Base-by-base conservation (phyloP, 345 rosid species). In the Nasturtium officinale region DNA sequence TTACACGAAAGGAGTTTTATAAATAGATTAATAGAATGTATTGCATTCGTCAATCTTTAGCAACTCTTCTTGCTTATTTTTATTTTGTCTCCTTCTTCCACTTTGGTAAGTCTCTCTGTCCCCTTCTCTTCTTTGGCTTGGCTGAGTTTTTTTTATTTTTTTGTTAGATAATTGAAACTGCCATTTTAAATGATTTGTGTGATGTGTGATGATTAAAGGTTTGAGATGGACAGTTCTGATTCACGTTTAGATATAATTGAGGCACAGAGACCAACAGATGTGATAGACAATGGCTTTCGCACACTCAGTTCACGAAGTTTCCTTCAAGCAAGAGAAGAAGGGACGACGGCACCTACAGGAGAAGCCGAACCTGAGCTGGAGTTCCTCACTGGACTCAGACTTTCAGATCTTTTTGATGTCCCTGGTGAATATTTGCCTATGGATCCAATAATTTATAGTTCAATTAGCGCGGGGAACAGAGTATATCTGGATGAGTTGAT, bases 161-260 rank as follows among this genome's bases (percentile, higher is more conserved):
- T 48, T 48, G 13, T n/a, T n/a, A n/a, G 25, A 4, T 3, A 32
- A 56, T 13, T 30, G 2, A 16, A 57, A 17, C 25, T 30, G 26
- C 32, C 42, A 54, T n/a, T 51, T 17, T 7, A 56, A 32, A 56
- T 7, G 0, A 32, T 30, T 16, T n/a, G n/a, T n/a, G n/a, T n/a
- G n/a, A n/a, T 32, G 9, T 52, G 51, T n/a, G 3, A 15, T 33
- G 47, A 51, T 13, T 57, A 26, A 3, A 60, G 67, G 40, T 33
- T 38, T 50, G 18, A 25, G 16, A 72, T 72, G 61, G 59, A 61
- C 4, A 1, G 11, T 40, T 72, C 62, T 40, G 45, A 61, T 51
- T 43, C 8, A 61, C 1, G 4, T 40, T 5, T 61, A 1, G 76
- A 51, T 4, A 35, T 1, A 4, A 70, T 71, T 6, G 67, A 60